Percentiles rank a stretch among this genome's conserved stretches.
These are phyloP conservation scores for Melastoma candidum DNA, from an alignment of 441 rosid species.

Conservation along the genomic window DNA sequence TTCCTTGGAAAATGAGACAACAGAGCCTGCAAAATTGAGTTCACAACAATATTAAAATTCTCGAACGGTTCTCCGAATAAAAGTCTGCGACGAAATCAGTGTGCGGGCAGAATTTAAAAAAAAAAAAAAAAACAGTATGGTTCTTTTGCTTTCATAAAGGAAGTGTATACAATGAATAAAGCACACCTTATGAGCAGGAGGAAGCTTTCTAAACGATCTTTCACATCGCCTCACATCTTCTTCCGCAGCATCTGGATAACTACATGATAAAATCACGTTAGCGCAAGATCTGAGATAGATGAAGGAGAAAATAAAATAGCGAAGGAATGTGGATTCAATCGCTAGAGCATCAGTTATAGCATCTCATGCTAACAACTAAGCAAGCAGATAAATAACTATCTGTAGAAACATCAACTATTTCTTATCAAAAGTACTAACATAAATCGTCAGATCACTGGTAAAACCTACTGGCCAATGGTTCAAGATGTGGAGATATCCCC, in stretches of 20 bases:
- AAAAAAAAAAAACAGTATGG: neutral
- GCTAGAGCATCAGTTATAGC: too few species aligned
- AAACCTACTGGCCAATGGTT: too few species aligned
- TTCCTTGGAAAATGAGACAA: slow-evolving; percentile 55
- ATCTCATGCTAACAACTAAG: too few species aligned
- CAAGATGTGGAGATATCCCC: too few species aligned
- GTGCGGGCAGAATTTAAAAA: neutral
- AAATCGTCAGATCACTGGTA: too few species aligned
- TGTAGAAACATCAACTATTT: too few species aligned
- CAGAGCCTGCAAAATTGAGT: slow-evolving; percentile 43
- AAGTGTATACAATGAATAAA: neutral
- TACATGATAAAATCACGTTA: slow-evolving; percentile 15
- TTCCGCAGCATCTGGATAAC: slow-evolving; percentile 85
- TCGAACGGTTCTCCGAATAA: too few species aligned
- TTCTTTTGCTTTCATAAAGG: neutral
- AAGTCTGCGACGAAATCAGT: neutral
- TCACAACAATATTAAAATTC: neutral
- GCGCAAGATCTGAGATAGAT: neutral
- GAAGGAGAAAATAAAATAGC: neutral
- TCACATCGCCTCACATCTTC: slow-evolving; percentile 81
- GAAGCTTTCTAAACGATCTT: slow-evolving; percentile 66
- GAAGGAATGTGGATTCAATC: neutral
- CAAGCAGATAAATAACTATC: too few species aligned
- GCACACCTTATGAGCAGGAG: slow-evolving; percentile 62
- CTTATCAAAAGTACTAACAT: too few species aligned